Conservation (phyloP, 2,329 filamentous ascomycete genomes). For the Fusarium miscanthi region DNA sequence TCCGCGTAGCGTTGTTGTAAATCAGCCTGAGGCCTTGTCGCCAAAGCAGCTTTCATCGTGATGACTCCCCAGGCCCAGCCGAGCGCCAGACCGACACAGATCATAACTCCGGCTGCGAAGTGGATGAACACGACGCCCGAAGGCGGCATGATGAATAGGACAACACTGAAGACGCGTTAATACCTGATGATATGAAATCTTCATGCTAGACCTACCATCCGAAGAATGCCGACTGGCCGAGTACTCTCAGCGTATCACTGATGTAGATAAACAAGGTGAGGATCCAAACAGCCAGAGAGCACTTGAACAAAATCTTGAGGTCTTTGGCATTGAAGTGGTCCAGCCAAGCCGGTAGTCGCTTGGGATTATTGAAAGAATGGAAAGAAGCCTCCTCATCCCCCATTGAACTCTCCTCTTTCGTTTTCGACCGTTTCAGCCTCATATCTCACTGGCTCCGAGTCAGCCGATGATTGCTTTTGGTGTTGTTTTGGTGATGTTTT, state of each 20-base stretch:
- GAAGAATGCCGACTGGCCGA: constrained; percentile 27
- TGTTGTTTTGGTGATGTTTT: constrained; percentile 2
- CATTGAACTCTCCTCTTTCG: not conserved
- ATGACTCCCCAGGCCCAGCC: constrained; percentile 37
- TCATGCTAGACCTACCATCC: constrained; percentile 4
- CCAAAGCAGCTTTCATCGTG: constrained; percentile 35
- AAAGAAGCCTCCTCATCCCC: constrained; percentile 10
- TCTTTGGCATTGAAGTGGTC: constrained; percentile 40
- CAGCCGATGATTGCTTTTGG: not conserved
- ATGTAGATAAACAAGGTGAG: constrained; percentile 37
- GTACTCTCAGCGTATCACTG: constrained; percentile 24
- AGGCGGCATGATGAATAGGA: constrained; percentile 37
- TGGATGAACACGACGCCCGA: constrained; percentile 39
- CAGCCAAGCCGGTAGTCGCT: constrained; percentile 29
- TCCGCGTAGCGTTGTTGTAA: constrained; percentile 15
- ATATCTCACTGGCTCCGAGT: not conserved
- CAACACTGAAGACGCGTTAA: constrained; percentile 19
- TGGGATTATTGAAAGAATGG: constrained; percentile 5
- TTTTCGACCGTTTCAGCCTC: not conserved
- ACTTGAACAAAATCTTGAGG: constrained; percentile 39
- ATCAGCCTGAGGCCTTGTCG: constrained; percentile 28
- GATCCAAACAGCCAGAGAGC: constrained; percentile 36
- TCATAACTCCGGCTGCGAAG: constrained; percentile 23
- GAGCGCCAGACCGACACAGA: constrained; percentile 22
- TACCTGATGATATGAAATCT: fast-evolving